Evolutionary conservation across 257 asterid genomes (phyloP).

Genomic region (Nicotiana otophora): DNA sequence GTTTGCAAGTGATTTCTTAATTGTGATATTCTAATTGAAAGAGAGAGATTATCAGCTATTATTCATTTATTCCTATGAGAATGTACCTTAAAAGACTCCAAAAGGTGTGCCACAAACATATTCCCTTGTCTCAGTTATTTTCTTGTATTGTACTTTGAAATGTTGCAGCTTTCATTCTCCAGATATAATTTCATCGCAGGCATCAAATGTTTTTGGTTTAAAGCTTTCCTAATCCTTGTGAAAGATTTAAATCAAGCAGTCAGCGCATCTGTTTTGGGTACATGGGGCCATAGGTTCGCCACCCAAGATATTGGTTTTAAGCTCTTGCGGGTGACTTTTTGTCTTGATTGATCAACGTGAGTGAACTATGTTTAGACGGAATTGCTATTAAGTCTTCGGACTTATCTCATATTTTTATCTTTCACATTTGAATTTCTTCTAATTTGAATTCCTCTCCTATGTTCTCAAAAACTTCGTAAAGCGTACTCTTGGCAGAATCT

Average conservation of each 20-base stretch:
- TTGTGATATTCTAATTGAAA: neutral
- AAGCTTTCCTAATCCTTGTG: neutral
- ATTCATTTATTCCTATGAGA: neutral
- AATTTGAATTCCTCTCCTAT: too few relatives aligned
- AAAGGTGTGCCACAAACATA: neutral
- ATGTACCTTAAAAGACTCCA: neutral
- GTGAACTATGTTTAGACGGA: too few relatives aligned
- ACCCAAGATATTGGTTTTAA: too few relatives aligned
- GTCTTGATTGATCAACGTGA: too few relatives aligned
- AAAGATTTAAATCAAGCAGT: neutral
- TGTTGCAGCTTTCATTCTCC: neutral
- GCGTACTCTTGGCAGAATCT: too few relatives aligned
- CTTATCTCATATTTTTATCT: too few relatives aligned
- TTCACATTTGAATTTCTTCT: too few relatives aligned
- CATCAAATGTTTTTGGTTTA: neutral
- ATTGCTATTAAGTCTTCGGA: too few relatives aligned
- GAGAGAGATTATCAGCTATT: neutral
- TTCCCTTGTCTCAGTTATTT: neutral
- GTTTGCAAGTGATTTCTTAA: neutral
- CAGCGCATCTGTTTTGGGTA: too few relatives aligned
- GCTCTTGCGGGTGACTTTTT: too few relatives aligned
- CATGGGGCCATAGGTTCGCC: too few relatives aligned
- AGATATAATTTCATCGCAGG: neutral
- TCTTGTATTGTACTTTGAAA: neutral
- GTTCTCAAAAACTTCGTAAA: too few relatives aligned